Conservation (phyloP, 1,139 yeast species). For the Yamadazyma atlantica region DNA sequence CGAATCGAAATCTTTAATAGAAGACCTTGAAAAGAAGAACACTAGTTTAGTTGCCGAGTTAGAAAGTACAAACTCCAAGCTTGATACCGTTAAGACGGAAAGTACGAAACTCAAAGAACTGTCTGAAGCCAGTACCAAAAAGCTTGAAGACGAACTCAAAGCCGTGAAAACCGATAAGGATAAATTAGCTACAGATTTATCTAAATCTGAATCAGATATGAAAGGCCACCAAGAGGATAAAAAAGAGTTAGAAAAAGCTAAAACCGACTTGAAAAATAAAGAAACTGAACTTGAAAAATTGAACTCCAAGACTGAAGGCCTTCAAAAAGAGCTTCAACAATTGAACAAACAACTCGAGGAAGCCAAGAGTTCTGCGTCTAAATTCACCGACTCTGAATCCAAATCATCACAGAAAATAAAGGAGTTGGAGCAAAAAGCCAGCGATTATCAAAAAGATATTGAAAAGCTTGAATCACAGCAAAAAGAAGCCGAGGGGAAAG, state of each 20-base stretch:
- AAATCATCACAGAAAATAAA: background rate
- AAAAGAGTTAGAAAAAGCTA: conserved; percentile 3
- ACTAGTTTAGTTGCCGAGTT: background rate
- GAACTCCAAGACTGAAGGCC: conserved; percentile 24
- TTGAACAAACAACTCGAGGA: conserved; percentile 12
- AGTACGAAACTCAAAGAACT: background rate
- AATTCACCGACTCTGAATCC: conserved; percentile 7
- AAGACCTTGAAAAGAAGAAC: conserved; percentile 3
- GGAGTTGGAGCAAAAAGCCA: background rate
- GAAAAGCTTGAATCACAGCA: conserved; percentile 3
- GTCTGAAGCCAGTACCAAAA: background rate
- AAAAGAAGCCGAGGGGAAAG: conserved; percentile 1
- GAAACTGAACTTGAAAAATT: conserved; percentile 12
- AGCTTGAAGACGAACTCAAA: conserved; percentile 2
- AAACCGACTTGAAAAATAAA: conserved; percentile 7
- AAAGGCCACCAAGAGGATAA: background rate
- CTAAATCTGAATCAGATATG: background rate
- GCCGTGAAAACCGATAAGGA: conserved; percentile 1
- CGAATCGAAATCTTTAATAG: conserved; percentile 2
- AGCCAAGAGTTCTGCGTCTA: conserved; percentile 19
- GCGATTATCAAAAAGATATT: background rate
- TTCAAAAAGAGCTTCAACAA: conserved; percentile 17
- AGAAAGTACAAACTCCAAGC: background rate
- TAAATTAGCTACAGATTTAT: background rate
- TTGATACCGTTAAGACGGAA: background rate